Evolutionary conservation across 2,329 filamentous ascomycete genomes (phyloP), one percentile per base, ranked within the genome.

Genomic region (Fusarium sp.): DNA sequence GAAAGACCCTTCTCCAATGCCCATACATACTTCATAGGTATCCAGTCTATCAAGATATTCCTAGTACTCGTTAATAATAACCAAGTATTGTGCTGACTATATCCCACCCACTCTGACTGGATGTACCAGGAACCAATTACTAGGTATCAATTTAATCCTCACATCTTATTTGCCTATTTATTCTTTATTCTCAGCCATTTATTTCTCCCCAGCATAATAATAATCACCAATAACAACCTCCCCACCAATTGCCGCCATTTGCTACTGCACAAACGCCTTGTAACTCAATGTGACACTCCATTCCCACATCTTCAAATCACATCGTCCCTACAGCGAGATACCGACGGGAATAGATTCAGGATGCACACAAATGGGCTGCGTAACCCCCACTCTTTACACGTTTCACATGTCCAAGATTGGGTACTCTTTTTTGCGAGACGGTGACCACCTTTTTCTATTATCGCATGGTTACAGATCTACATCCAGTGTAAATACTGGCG

Each of bases 211-310:
- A 57, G 47, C 68, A 67, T 44, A 48, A 53, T 39, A 36, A 41
- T 38, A 30, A 38, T 36, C 31, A 38, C 44, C 58, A 57, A 42
- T 39, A 36, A 24, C 33, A 51, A 30, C n/a, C 51, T 38, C 16
- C 53, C 47, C 67, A 61, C 42, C 41, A 62, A 59, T 56, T 57
- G 38, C 39, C 54, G 50, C 70, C 36, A 58, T 39, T 53, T 47
- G 50, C 57, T 58, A 60, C 58, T 45, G 54, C 67, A 55, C 69
- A 55, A 57, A 71, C 61, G 50, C 61, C 54, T 51, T 38, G 58
- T 73, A 71, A 55, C 62, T 64, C 71, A 68, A 58, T 73, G 71
- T 68, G 55, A 39, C 71, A 74, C 71, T 61, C 71, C 71, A 64
- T 64, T 44, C 60, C 58, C 26, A 14, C 18, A 38, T 53, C 54